Conservation (phyloP, 331 rosid species). For the Ulmus americana region DNA sequence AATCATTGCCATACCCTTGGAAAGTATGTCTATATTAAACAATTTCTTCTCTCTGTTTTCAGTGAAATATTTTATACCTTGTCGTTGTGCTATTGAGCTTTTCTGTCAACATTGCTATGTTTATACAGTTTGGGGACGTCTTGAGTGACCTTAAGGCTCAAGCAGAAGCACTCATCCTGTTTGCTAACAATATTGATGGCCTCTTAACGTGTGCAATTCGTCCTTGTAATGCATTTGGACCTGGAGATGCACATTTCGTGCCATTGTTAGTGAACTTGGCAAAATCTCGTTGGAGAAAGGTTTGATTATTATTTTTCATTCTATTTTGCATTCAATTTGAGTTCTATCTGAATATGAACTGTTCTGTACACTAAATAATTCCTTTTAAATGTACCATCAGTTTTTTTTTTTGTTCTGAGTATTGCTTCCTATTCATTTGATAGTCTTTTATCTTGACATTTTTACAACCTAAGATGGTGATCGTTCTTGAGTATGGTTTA, state of each 20-base stretch:
- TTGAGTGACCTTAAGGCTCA: slow-evolving; percentile 75
- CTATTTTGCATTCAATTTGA: slow-evolving; percentile 7
- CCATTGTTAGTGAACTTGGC: slow-evolving; percentile 55
- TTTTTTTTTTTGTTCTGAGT: background rate
- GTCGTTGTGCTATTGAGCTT: slow-evolving; percentile 14
- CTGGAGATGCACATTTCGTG: slow-evolving; percentile 59
- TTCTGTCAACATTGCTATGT: slow-evolving; percentile 13
- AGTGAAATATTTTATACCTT: slow-evolving; percentile 15
- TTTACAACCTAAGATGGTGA: background rate
- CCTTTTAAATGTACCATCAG: background rate
- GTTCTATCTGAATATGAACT: background rate
- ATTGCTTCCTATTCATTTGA: background rate
- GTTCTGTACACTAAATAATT: no score
- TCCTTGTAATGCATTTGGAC: slow-evolving; percentile 81
- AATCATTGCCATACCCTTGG: slow-evolving; percentile 51
- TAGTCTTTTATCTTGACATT: background rate
- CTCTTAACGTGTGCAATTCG: slow-evolving; percentile 84
- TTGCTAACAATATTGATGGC: slow-evolving; percentile 66
- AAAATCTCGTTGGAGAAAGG: slow-evolving; percentile 69
- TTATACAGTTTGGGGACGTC: slow-evolving; percentile 50
- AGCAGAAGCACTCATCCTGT: slow-evolving; percentile 71
- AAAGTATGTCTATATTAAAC: slow-evolving; percentile 48
- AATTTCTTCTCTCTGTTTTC: slow-evolving; percentile 19
- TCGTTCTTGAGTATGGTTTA: slow-evolving; percentile 7
- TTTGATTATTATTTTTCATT: slow-evolving; percentile 19